Conservation (phyloP, 768 basidiomycete species). For the Kwoniella pini region DNA sequence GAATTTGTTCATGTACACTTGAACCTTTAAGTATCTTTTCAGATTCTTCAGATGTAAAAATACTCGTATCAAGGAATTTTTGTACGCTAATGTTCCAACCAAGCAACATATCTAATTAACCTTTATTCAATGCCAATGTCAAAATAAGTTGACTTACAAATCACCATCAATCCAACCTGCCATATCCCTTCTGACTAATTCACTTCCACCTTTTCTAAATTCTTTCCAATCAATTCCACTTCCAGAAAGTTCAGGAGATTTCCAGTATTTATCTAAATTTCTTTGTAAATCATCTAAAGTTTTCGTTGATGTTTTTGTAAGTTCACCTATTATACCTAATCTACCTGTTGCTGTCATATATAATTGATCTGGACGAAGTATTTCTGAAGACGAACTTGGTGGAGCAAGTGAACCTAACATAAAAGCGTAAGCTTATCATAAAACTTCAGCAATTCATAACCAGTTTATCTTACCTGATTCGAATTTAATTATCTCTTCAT, state of each 20-base stretch:
- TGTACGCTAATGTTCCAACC: slow-evolving; percentile 50
- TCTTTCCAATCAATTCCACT: slow-evolving; percentile 37
- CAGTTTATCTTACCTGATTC: slow-evolving; percentile 26
- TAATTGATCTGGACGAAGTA: slow-evolving; percentile 41
- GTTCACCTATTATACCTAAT: slow-evolving; percentile 49
- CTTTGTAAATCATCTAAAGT: slow-evolving; percentile 49
- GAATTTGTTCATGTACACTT: slow-evolving; percentile 31
- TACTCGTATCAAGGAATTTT: slow-evolving; percentile 36
- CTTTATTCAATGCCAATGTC: not conserved
- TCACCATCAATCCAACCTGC: slow-evolving; percentile 53
- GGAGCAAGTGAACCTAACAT: slow-evolving; percentile 43
- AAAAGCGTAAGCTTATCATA: too few relatives aligned
- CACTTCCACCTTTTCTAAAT: slow-evolving; percentile 32
- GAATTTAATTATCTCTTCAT: slow-evolving; percentile 50
- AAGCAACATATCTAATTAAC: not conserved
- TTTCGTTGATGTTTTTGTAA: slow-evolving; percentile 32
- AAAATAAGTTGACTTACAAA: slow-evolving; percentile 45
- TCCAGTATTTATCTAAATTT: slow-evolving; percentile 42
- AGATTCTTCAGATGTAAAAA: slow-evolving; percentile 21
- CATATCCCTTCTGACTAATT: slow-evolving; percentile 38
- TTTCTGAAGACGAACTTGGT: slow-evolving; percentile 30
- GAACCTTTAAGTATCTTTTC: slow-evolving; percentile 36
- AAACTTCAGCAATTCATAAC: too few relatives aligned
- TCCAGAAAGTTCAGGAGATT: slow-evolving; percentile 34
- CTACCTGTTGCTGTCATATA: slow-evolving; percentile 48